Conservation (phyloP, 148 eudicot species). For the Vaccinium macrocarpon region DNA sequence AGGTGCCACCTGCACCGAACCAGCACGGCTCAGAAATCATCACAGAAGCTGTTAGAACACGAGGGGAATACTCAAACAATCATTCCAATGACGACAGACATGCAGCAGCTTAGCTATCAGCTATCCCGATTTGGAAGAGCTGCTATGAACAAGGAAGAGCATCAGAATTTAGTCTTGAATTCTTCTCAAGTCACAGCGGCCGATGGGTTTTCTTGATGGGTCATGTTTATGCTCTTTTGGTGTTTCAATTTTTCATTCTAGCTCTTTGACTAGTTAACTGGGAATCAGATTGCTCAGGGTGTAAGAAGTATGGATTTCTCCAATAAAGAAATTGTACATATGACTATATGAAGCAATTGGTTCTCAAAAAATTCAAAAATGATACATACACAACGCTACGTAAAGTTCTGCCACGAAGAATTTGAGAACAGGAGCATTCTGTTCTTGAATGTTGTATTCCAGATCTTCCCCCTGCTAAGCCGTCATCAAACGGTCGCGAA, state of each 20-base stretch:
- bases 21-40: not conserved
- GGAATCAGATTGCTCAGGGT: not conserved
- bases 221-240: not conserved
- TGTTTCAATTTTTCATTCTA: not conserved
- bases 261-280: not conserved
- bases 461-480: not conserved
- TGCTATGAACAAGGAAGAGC: not conserved
- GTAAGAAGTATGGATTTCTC: not conserved
- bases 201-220: not conserved
- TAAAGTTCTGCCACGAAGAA: not conserved
- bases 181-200: not conserved
- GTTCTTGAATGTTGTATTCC: not conserved
- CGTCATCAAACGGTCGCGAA: not conserved
- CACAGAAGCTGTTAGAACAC: not conserved
- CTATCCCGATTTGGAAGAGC: not conserved
- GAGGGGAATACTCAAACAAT: not conserved
- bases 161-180: not conserved
- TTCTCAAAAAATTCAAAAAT: too few relatives aligned
- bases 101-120: not conserved
- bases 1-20: slow-evolving; percentile 6
- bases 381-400: too few relatives aligned
- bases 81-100: not conserved
- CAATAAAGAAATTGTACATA: not conserved
- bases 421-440: not conserved
- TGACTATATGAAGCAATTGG: too few relatives aligned